Conservation (phyloP, 345 rosid genomes). For the Luvunga scandens region DNA sequence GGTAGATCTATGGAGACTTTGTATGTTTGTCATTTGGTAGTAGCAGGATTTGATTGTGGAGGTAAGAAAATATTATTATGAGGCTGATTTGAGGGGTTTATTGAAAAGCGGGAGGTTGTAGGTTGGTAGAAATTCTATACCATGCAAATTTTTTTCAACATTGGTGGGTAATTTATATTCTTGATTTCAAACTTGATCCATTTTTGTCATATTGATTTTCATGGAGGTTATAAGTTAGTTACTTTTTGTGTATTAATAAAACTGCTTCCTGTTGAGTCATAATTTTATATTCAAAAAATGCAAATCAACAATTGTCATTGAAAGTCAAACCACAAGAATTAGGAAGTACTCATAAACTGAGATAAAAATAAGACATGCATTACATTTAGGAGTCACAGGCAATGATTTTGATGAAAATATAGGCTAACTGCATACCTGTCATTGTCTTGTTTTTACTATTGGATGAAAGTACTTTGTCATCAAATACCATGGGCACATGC, state of each 20-base stretch:
- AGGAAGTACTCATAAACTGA: not conserved
- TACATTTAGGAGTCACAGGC: not conserved
- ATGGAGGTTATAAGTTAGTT: not conserved
- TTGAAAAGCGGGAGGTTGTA: not conserved
- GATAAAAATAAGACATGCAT: not conserved
- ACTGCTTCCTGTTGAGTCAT: not conserved
- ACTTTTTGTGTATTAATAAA: not conserved
- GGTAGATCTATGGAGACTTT: not conserved
- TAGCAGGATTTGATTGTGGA: not conserved
- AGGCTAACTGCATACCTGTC: not conserved
- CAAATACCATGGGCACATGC: not conserved
- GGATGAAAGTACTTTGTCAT: not conserved
- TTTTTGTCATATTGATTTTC: not conserved
- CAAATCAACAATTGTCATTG: not conserved
- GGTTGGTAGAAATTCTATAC: not conserved
- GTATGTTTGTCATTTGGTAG: not conserved
- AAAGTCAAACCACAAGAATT: not conserved
- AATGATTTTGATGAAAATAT: not conserved
- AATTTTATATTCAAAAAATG: not conserved
- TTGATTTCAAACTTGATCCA: not conserved
- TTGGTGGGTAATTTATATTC: not conserved
- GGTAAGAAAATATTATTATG: not conserved
- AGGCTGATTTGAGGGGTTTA: not conserved
- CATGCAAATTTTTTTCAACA: not conserved
- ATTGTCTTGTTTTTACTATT: not conserved